A percentile compares a stretch with the other conserved stretches of the same genome.
Evolutionary conservation across 139 green algal species (phyloP).

Genomic region (Edaphochlamys debaryana): DNA sequence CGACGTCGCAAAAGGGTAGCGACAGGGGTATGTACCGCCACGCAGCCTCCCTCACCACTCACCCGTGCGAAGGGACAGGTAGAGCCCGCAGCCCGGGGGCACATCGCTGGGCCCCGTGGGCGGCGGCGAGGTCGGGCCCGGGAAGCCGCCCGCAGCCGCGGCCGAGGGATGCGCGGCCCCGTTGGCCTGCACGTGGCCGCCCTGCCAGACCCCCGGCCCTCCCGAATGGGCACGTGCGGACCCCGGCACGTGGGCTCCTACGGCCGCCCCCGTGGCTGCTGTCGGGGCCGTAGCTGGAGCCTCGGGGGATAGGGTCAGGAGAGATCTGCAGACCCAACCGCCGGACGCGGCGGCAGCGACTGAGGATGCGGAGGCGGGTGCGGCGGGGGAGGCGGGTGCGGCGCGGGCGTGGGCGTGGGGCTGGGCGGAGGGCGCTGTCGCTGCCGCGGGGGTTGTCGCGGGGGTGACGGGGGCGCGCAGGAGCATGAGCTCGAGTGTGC

Average conservation of each 20-base stretch:
- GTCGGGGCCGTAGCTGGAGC: too few species aligned
- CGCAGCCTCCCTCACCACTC: too few species aligned
- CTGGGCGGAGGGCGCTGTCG: not conserved
- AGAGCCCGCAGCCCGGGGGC: conserved; percentile 18
- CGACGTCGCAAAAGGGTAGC: too few species aligned
- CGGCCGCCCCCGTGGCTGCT: too few species aligned
- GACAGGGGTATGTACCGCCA: too few species aligned
- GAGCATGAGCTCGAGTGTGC: conserved; percentile 21
- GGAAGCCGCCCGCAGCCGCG: not conserved
- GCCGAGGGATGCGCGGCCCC: not conserved
- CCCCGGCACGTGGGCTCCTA: too few species aligned
- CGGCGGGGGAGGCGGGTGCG: not conserved
- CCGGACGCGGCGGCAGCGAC: not conserved
- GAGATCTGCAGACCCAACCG: conserved; percentile 1
- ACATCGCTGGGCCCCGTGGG: conserved; percentile 6
- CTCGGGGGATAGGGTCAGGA: conserved; percentile 2
- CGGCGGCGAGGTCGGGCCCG: not conserved
- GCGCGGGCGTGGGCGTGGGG: not conserved
- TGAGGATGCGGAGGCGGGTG: not conserved
- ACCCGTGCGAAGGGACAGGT: too few species aligned
- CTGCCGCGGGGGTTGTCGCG: not conserved
- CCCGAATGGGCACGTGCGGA: too few species aligned
- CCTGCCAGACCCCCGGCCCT: too few species aligned
- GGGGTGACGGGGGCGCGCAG: not conserved
- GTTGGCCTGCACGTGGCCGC: too few species aligned